Evolutionary conservation across 2,329 filamentous ascomycete genomes (phyloP).

Genomic region (Nigrospora sphaerica): DNA sequence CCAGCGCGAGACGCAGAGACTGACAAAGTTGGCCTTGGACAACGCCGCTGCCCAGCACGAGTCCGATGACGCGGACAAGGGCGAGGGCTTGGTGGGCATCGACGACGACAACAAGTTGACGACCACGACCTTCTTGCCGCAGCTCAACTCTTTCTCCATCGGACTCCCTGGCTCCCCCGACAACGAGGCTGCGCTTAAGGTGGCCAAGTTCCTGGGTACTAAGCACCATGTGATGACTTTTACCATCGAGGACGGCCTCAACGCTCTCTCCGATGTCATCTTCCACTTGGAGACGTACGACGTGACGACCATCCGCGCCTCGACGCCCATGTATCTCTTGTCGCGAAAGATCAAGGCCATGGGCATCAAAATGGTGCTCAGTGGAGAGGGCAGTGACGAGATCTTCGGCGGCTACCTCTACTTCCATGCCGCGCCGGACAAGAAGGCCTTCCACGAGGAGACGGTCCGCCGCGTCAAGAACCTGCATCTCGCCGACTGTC

Average conservation of each 20-base stretch:
- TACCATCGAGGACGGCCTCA: slow-evolving; percentile 93
- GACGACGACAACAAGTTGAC: slow-evolving; percentile 86
- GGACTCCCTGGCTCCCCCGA: slow-evolving; percentile 90
- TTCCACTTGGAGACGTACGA: slow-evolving; percentile 97
- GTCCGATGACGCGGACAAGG: slow-evolving; percentile 47
- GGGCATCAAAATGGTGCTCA: slow-evolving; percentile 99
- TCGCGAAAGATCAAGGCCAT: slow-evolving; percentile 99
- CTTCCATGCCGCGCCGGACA: slow-evolving; percentile 91
- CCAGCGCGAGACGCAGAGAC: slow-evolving; percentile 79
- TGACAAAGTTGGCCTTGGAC: slow-evolving; percentile 58
- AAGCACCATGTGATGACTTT: slow-evolving; percentile 99
- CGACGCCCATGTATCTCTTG: slow-evolving; percentile 96
- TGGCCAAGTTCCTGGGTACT: slow-evolving; percentile 93
- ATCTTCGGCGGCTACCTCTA: slow-evolving; percentile 98
- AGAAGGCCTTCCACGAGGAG: slow-evolving; percentile 90
- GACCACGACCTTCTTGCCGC: slow-evolving; percentile 83
- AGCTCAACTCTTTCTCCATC: slow-evolving; percentile 98
- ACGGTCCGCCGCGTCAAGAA: slow-evolving; percentile 93
- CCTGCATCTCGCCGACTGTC: slow-evolving; percentile 90
- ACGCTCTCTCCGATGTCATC: slow-evolving; percentile 95
- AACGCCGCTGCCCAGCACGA: slow-evolving; percentile 30
- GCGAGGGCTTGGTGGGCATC: slow-evolving; percentile 80
- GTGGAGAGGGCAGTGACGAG: slow-evolving; percentile 93
- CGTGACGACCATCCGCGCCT: slow-evolving; percentile 96
- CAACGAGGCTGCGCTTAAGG: slow-evolving; percentile 83